Base-by-base conservation (phyloP, 768 basidiomycete species). In the Suillus variegatus region DNA sequence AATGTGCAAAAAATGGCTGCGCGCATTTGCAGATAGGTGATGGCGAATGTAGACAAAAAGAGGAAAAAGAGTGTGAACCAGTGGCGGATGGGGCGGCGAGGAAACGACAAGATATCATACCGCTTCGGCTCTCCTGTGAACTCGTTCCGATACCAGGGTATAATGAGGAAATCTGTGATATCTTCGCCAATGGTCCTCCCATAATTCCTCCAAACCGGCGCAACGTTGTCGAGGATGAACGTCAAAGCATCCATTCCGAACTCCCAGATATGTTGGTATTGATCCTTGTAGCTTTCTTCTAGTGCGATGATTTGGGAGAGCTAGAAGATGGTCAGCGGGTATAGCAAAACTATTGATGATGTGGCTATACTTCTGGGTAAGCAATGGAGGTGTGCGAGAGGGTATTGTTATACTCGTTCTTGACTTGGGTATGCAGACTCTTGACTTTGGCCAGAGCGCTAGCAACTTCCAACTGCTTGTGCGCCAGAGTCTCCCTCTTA, bases 161-260 rank as follows among this genome's bases (percentile, higher is more conserved):
- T 87, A 69, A 93, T 90, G 65, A 93, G 85, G 72, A 93, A 93
- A 67, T 92, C 90, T 56, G 88, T 87, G 52, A 91, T 82, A 70
- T 93, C 92, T 71, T 91, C 86, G 40, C 90, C 89, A 61, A 93
- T 92, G n/a, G 86, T 85, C 71, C 90, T 92, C 61, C 92, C 92
- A 66, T 93, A 92, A 41, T 84, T 90, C 67, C 91, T 82, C 92
- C 92, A 93, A 71, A 93, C 85, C 0, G 92, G 92, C 1, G 91
- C 86, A 16, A 93, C 87, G 3, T 86, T 88, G 70, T 92, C 91
- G 52, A 93, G 81, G 58, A 93, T 76, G 64, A 93, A 82, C 0
- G 92, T 92, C 63, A 93, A 79, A 0, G 87, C 88, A 64, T 92
- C 89, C 84, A 92, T 88, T 20, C 88, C 92, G 63, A 93, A 79